A percentile compares a stretch with the other conserved stretches of the same genome.
Conservation (phyloP, 202 grass and related monocot genomes). For the Brachypodium distachyon region DNA sequence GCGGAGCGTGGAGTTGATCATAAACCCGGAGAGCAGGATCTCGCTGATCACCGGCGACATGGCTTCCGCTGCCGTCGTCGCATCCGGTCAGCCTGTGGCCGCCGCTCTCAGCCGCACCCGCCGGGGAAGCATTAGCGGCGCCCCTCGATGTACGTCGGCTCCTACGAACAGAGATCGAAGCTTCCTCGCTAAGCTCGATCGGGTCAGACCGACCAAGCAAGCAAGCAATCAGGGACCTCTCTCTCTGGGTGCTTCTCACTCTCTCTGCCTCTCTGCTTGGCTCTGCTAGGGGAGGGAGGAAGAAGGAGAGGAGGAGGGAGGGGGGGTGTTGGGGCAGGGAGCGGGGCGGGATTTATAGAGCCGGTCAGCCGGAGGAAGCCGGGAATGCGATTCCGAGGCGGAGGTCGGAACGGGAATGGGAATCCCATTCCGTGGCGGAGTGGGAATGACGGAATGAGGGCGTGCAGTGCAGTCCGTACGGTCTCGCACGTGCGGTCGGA, state of each 20-base stretch:
- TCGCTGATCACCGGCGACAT: slow-evolving; percentile 97
- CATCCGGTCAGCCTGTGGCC: too few relatives aligned
- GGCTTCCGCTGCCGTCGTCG: slow-evolving; percentile 11
- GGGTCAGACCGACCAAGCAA: background rate
- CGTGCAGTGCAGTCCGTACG: too few relatives aligned
- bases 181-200: too few relatives aligned
- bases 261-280: background rate
- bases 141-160: background rate
- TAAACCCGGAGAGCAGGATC: slow-evolving; percentile 92
- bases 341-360: slow-evolving; percentile 48
- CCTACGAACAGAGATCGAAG: too few relatives aligned
- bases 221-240: too few relatives aligned
- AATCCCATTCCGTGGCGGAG: background rate
- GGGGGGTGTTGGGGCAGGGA: slow-evolving; percentile 27
- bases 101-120: slow-evolving; percentile 21
- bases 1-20: slow-evolving; percentile 86
- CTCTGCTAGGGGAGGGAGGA: background rate
- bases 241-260: background rate
- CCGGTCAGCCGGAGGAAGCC: too few relatives aligned
- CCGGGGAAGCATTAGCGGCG: slow-evolving; percentile 58
- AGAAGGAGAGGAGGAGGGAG: background rate
- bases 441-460: too few relatives aligned
- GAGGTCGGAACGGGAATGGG: background rate
- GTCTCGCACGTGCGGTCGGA: too few relatives aligned
- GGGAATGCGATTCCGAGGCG: background rate